Base-by-base conservation (phyloP, 345 rosid genomes). In the Trapa bicornis region DNA sequence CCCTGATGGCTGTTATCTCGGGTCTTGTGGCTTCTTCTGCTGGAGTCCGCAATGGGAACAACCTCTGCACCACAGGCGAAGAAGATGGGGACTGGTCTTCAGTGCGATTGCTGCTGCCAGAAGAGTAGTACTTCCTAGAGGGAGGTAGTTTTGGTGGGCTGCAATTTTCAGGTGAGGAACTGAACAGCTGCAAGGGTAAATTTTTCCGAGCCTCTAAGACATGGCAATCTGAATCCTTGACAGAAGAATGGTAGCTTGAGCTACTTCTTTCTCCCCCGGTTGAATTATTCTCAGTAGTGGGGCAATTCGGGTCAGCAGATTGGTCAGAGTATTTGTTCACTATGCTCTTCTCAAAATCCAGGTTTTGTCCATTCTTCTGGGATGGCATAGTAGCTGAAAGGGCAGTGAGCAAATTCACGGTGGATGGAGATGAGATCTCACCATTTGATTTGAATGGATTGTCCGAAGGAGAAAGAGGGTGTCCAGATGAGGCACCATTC, bases 81-180 rank as follows among this genome's bases (percentile, higher is more conserved):
- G 96, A 87, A 39, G 94, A 87, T 15, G 89, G 90, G 50, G 98
- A 92, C 64, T 76, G 75, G 56, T 85, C 96, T 74, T 83, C 94
- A 0, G 75, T 79, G 66, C 88, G 96, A 73, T 89, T 86, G 78
- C 96, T 92, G 80, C 98, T 87, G 75, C 83, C 96, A 43, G 98
- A 92, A 67, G 98, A 92, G 77, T 83, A 92, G 75, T 92, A 89
- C 76, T 83, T 89, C 78, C 86, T 75, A 47, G 94, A 82, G 58
- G 92, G 77, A 57, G 88, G 78, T 69, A 83, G 75, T 12, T 79
- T 87, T 8, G 89, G 95, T 7, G 82, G 96, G 74, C 95, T 82
- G 73, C 78, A 81, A 68, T 73, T 75, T 76, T 87, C 96, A 0
- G 89, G 89, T 4, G 92, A 89, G 10, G 94, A 89, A 75, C 85